Base-by-base conservation (phyloP, 2,329 filamentous ascomycete genomes). In the Ophiosphaerella korrae region DNA sequence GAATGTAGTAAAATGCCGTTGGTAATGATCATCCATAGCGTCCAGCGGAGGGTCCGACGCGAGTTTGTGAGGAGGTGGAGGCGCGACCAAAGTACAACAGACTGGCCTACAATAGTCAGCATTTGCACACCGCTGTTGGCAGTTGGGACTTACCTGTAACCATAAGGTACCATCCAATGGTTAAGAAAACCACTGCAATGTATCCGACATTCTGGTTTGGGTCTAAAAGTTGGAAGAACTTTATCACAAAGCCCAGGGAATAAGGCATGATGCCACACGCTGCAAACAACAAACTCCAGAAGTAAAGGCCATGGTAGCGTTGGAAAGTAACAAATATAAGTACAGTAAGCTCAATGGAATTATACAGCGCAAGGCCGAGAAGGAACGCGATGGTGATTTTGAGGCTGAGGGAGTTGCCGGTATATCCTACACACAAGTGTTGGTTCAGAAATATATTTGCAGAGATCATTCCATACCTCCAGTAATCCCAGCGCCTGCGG, bases 41-140 rank as follows among this genome's bases (percentile, higher is more conserved):
- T 78, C 9, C 75, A 73, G 4, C 75, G 77, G 0, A 87, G 73
- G 3, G 80, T 66, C 2, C 68, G 67, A 6, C 77, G 73, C 36
- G 83, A 81, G 13, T 78, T 78, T 3, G 84, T 71, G 9, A 88
- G 77, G 1, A 88, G 75, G 62, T 87, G 83, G 0, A 88, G 76
- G 6, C 85, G 78, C 0, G 84, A 87, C 74, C 84, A 88, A 1
- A 88, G 73, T 1, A 88, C 84, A 11, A 86, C 60, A 0, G 80
- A 80, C 64, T 86, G 83, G 0, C 84, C 85, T 1, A 18, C 11
- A 7, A 26, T 21, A 26, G 40, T 55, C 16, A 58, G 45, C 35
- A 35, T 18, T 31, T 6, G 16, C 24, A 4, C 12, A 21, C 24
- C 7, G 3, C 3, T 29, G 38, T 68, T 53, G 1, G 50, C 55